Evolutionary conservation across 2,329 filamentous ascomycete species (phyloP).

Genomic region (Cercospora brassicicola): DNA sequence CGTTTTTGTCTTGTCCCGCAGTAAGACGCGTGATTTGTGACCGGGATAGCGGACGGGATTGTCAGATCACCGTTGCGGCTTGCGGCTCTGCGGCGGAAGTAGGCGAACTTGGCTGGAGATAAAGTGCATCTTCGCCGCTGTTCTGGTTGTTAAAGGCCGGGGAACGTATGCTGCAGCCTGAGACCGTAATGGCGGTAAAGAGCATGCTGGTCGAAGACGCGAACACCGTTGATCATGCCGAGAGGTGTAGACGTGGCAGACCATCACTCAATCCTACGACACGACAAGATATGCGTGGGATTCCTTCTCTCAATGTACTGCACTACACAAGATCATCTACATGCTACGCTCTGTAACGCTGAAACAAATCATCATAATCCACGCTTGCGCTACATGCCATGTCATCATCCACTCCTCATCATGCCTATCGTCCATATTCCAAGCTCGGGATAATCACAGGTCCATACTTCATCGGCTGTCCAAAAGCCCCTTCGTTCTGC

Average conservation of each 20-base stretch:
- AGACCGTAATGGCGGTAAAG: background rate
- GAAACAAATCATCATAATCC: background rate
- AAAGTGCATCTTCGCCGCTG: background rate
- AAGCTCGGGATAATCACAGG: conserved; percentile 85
- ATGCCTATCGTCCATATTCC: conserved; percentile 49
- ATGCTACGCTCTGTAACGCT: background rate
- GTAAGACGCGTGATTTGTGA: background rate
- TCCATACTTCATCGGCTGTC: conserved; percentile 87
- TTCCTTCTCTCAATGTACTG: background rate
- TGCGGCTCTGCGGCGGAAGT: background rate
- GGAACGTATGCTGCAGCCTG: background rate
- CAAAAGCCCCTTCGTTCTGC: conserved; percentile 81
- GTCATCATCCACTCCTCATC: background rate
- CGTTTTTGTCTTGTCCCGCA: background rate
- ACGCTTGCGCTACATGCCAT: background rate
- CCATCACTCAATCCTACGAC: too few relatives aligned
- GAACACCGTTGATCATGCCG: background rate
- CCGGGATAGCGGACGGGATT: background rate
- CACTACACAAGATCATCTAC: background rate
- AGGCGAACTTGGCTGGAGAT: background rate
- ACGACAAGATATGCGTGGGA: too few relatives aligned
- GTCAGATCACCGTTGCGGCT: background rate
- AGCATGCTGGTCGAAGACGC: background rate
- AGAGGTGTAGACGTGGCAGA: background rate
- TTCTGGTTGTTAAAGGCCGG: background rate